Evolutionary conservation across 257 asterid species (phyloP).

Genomic region (Thymus mandschuricus): DNA sequence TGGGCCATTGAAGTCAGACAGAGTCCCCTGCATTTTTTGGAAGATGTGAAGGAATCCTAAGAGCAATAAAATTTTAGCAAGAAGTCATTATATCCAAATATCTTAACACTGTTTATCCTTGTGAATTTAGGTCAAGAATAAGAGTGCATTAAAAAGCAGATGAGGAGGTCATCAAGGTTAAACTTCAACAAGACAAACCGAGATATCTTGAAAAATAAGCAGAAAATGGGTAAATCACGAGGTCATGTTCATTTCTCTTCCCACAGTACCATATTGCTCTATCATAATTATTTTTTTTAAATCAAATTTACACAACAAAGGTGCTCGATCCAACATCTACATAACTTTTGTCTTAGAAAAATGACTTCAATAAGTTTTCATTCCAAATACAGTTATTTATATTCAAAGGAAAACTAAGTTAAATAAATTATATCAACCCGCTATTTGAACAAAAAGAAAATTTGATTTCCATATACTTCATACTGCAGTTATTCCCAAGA

Average conservation of each 20-base stretch:
- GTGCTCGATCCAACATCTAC: background rate
- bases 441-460: background rate
- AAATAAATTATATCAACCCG: background rate
- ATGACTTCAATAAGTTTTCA: background rate
- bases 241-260: background rate
- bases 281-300: background rate
- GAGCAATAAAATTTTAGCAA: conserved; percentile 15
- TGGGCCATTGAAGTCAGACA: conserved; percentile 65
- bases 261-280: background rate
- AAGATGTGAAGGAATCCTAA: conserved; percentile 24
- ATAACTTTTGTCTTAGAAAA: background rate
- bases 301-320: conserved; percentile 1
- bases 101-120: conserved; percentile 8
- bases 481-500: background rate
- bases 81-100: conserved; percentile 19
- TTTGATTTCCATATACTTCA: background rate
- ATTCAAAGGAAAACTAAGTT: background rate
- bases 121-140: conserved; percentile 21
- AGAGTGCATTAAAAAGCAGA: conserved; percentile 8
- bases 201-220: background rate
- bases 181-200: background rate
- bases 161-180: conserved; percentile 1
- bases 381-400: background rate
- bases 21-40: conserved; percentile 56
- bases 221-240: background rate